phyloP scores from a whole-genome alignment of 441 rosid genomes.

The Erodium trifolium region DNA sequence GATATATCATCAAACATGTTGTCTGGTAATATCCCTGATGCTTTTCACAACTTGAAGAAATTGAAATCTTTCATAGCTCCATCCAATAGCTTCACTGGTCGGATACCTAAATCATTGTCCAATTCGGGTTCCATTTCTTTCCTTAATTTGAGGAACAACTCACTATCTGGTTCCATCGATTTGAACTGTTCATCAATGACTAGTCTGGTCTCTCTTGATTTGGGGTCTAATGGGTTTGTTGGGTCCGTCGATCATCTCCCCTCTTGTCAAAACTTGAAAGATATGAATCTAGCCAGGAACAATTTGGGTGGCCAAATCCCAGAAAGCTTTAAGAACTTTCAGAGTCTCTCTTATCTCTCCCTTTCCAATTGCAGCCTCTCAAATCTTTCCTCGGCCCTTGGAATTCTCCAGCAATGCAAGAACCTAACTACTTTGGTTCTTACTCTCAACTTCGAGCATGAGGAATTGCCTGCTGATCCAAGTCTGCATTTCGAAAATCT shows the following conservation, averaged over 20 bases:
- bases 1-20: slow-evolving; percentile 51
- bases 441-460: slow-evolving; percentile 47
- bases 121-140: slow-evolving; percentile 39
- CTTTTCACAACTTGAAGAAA: slow-evolving; percentile 31
- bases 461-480: slow-evolving; percentile 42
- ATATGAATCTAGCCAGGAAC: slow-evolving; percentile 62
- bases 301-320: slow-evolving; percentile 52
- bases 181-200: slow-evolving; percentile 59
- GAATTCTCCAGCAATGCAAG: slow-evolving; percentile 50
- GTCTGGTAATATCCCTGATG: slow-evolving; percentile 55
- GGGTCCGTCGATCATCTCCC: slow-evolving; percentile 51
- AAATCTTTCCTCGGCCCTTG: slow-evolving; percentile 46
- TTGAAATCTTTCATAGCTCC: slow-evolving; percentile 38
- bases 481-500: slow-evolving; percentile 47
- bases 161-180: slow-evolving; percentile 38
- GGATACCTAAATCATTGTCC: slow-evolving; percentile 52
- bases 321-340: slow-evolving; percentile 42
- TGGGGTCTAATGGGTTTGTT: slow-evolving; percentile 47
- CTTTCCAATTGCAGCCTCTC: slow-evolving; percentile 49
- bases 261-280: slow-evolving; percentile 37
- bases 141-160: slow-evolving; percentile 70
- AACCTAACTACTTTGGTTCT: slow-evolving; percentile 52
- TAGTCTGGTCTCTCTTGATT: slow-evolving; percentile 51
- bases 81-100: slow-evolving; percentile 44
- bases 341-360: slow-evolving; percentile 50